Percentiles rank a stretch among this genome's conserved stretches.
Evolutionary conservation across 352 stramenopile species (phyloP).

Genomic region (Pythium apleroticum): DNA sequence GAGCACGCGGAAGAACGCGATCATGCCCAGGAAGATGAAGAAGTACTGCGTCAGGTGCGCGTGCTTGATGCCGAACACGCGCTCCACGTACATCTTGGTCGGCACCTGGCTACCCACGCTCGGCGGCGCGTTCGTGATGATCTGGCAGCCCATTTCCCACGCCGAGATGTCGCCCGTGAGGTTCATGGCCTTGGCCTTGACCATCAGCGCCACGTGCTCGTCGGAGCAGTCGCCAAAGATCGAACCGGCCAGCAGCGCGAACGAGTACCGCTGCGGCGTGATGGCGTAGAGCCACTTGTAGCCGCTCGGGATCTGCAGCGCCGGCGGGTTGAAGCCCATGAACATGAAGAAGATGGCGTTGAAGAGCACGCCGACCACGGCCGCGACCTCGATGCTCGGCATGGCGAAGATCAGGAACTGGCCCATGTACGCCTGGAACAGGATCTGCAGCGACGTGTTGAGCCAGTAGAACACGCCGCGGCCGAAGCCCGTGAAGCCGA

Average conservation of each 20-base stretch:
- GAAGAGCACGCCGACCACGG: constrained; percentile 17
- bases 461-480: constrained; percentile 26
- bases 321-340: constrained; percentile 31
- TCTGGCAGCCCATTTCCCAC: constrained; percentile 61
- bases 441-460: constrained; percentile 15
- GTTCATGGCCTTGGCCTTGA: constrained; percentile 18
- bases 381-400: constrained; percentile 22
- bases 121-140: constrained; percentile 46
- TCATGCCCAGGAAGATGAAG: constrained; percentile 41
- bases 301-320: constrained; percentile 29
- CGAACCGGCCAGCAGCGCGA: constrained; percentile 28
- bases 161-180: constrained; percentile 30
- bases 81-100: constrained; percentile 55
- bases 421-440: constrained; percentile 27
- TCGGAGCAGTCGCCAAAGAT: constrained; percentile 35
- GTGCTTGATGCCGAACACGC: constrained; percentile 56
- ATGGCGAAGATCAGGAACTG: constrained; percentile 26
- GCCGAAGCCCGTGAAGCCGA: constrained; percentile 27
- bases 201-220: constrained; percentile 22
- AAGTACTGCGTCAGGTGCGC: constrained; percentile 46
- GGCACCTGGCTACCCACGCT: constrained; percentile 36
- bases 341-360: constrained; percentile 28
- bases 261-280: constrained; percentile 35
- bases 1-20: constrained; percentile 54
- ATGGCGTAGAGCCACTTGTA: constrained; percentile 47